Percentiles rank a stretch among this genome's conserved stretches.
These are phyloP conservation scores for Naganishia vishniacii DNA, from an alignment of 768 basidiomycete species.

Conservation along the genomic window DNA sequence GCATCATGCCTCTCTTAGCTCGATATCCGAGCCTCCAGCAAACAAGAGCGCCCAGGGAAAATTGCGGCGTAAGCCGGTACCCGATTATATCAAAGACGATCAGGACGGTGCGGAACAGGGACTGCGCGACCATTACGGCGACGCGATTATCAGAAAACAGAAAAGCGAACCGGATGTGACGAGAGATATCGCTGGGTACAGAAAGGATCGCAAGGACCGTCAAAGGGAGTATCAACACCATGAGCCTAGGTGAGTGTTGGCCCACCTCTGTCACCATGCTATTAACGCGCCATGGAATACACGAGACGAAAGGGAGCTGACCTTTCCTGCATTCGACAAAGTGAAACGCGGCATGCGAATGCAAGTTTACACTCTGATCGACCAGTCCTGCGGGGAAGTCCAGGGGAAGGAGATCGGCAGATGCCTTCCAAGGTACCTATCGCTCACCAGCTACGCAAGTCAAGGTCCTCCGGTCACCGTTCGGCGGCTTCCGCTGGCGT, in stretches of 20 bases:
- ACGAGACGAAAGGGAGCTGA: not conserved
- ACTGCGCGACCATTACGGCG: not conserved
- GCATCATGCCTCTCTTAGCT: not conserved
- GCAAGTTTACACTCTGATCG: not conserved
- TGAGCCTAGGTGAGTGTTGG: not conserved
- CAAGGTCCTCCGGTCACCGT: too few species aligned
- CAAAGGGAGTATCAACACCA: not conserved
- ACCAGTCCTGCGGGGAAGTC: not conserved
- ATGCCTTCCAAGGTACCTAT: conserved; percentile 9
- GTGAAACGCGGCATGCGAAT: not conserved
- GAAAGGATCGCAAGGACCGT: not conserved
- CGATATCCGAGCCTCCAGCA: not conserved
- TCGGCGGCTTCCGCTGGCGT: not conserved
- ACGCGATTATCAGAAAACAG: not conserved
- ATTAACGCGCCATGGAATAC: not conserved
- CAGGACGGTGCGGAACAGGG: not conserved
- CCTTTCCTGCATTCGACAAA: not conserved
- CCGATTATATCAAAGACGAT: not conserved
- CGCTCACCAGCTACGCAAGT: too few species aligned
- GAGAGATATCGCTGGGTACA: not conserved
- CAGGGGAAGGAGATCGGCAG: not conserved
- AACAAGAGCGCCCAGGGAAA: not conserved
- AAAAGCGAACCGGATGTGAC: not conserved
- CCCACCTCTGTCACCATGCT: not conserved
- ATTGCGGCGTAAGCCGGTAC: conserved; percentile 5